A percentile compares a stretch with the other conserved stretches of the same genome.
These are phyloP conservation scores for Botrytis cinerea DNA, from an alignment of 2,329 filamentous ascomycete species.

Conservation along the genomic window DNA sequence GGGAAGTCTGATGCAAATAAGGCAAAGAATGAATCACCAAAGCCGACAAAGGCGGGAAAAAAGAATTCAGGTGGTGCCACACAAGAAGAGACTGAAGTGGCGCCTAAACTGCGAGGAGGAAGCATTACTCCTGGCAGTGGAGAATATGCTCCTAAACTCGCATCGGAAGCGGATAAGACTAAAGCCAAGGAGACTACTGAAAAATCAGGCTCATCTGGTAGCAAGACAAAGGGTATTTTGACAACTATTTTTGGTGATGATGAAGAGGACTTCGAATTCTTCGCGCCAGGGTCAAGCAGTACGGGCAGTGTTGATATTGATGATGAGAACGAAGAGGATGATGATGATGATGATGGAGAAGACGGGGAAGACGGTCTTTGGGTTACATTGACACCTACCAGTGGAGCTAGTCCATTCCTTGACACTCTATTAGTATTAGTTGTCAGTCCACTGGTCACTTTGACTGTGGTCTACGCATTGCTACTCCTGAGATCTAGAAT, in stretches of 20 bases:
- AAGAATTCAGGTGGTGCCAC: slow-evolving; percentile 38
- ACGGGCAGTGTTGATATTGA: slow-evolving; percentile 28
- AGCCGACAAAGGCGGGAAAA: slow-evolving; percentile 32
- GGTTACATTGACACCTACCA: slow-evolving; percentile 94
- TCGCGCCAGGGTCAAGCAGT: slow-evolving; percentile 26
- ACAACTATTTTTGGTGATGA: slow-evolving; percentile 55
- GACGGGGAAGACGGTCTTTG: slow-evolving; percentile 76
- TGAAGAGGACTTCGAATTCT: slow-evolving; percentile 44
- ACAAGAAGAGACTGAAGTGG: slow-evolving; percentile 40
- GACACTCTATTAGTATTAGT: slow-evolving; percentile 97
- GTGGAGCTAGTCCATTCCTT: slow-evolving; percentile 88
- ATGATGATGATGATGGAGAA: slow-evolving; percentile 45
- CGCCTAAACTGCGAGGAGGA: slow-evolving; percentile 55
- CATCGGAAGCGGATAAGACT: slow-evolving; percentile 35
- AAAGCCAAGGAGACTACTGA: slow-evolving; percentile 29
- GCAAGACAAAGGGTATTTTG: slow-evolving; percentile 46
- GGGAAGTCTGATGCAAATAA: slow-evolving; percentile 38
- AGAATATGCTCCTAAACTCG: slow-evolving; percentile 55
- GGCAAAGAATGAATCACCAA: slow-evolving; percentile 28
- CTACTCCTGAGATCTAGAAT: slow-evolving; percentile 86
- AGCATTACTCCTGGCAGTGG: slow-evolving; percentile 73
- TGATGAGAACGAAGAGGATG: slow-evolving; percentile 44
- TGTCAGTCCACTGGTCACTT: slow-evolving; percentile 85
- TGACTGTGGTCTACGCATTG: slow-evolving; percentile 90
- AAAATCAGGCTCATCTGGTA: slow-evolving; percentile 26